A percentile compares a stretch with the other conserved stretches of the same genome.
Conservation (phyloP, 140 eudicot species). For the Cichorium intybus region DNA sequence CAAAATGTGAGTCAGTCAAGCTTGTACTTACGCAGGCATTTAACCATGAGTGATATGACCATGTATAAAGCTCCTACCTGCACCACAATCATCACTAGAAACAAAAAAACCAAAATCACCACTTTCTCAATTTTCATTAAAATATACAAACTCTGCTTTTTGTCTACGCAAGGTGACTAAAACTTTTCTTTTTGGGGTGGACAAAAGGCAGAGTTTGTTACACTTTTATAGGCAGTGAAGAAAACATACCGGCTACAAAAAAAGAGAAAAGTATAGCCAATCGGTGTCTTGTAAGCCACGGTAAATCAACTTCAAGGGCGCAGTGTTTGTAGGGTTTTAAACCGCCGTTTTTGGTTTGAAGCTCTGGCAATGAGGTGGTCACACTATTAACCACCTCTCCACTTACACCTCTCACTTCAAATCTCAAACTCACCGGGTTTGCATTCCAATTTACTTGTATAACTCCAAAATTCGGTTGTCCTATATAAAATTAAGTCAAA, state of each 20-base stretch:
- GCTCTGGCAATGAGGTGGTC: slow-evolving; percentile 42
- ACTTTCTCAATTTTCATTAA: slow-evolving; percentile 1
- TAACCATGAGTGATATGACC: slow-evolving; percentile 24
- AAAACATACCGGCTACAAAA: slow-evolving; percentile 48
- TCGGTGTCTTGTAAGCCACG: slow-evolving; percentile 63
- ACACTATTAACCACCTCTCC: slow-evolving; percentile 47
- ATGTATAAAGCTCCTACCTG: slow-evolving; percentile 40
- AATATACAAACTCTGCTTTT: no score
- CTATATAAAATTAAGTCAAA: slow-evolving; percentile 16
- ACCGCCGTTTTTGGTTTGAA: slow-evolving; percentile 23
- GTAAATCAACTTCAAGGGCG: slow-evolving; percentile 60
- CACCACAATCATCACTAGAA: slow-evolving; percentile 46
- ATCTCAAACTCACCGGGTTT: slow-evolving; percentile 49
- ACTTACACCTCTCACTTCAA: slow-evolving; percentile 58
- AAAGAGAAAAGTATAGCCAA: slow-evolving; percentile 46
- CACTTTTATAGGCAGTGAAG: no score
- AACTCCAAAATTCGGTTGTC: slow-evolving; percentile 65
- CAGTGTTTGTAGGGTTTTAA: slow-evolving; percentile 27
- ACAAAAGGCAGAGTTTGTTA: no score
- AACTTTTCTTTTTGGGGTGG: no score
- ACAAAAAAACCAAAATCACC: background rate
- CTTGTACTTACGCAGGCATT: slow-evolving; percentile 49
- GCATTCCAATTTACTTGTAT: slow-evolving; percentile 60
- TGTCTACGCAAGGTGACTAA: no score
- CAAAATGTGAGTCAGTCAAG: slow-evolving; percentile 34